Conservation (phyloP, 805 yeast genomes). For the Millerozyma miso region DNA sequence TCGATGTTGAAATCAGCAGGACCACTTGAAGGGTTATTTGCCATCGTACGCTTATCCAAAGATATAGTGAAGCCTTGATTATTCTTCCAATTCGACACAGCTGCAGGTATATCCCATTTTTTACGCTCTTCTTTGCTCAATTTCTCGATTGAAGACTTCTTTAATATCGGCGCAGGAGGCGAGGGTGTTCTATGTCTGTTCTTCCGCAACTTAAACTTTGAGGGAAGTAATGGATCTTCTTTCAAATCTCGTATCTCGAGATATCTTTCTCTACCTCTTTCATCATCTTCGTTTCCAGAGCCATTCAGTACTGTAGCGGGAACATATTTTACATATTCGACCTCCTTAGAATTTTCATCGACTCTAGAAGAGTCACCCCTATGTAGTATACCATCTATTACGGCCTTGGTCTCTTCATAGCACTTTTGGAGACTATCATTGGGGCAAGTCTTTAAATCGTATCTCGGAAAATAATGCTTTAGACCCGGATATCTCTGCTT, state of each 20-base stretch:
- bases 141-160: constrained; percentile 31
- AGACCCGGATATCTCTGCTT: constrained; percentile 38
- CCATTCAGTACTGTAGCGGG: constrained; percentile 8
- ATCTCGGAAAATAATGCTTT: constrained; percentile 36
- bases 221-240: constrained; percentile 84
- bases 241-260: constrained; percentile 65
- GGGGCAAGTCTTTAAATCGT: constrained; percentile 35
- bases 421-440: constrained; percentile 44
- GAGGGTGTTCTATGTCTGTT: constrained; percentile 64
- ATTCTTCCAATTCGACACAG: constrained; percentile 93
- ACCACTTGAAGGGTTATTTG: constrained; percentile 30
- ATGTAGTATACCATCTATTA: constrained; percentile 50
- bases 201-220: constrained; percentile 67
- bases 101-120: constrained; percentile 85
- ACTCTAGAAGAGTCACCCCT: constrained; percentile 20
- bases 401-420: constrained; percentile 52
- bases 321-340: constrained; percentile 16
- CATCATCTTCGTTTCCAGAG: constrained; percentile 8
- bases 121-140: constrained; percentile 69
- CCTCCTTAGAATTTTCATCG: constrained; percentile 37
- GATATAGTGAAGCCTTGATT: constrained; percentile 84
- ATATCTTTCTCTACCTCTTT: constrained; percentile 29
- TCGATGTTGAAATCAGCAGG: not conserved
- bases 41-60: constrained; percentile 66
- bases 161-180: constrained; percentile 58